Evolutionary conservation across 2,329 filamentous ascomycete species (phyloP), one percentile per base, ranked within the genome.

Genomic region (Helotiales sp.): DNA sequence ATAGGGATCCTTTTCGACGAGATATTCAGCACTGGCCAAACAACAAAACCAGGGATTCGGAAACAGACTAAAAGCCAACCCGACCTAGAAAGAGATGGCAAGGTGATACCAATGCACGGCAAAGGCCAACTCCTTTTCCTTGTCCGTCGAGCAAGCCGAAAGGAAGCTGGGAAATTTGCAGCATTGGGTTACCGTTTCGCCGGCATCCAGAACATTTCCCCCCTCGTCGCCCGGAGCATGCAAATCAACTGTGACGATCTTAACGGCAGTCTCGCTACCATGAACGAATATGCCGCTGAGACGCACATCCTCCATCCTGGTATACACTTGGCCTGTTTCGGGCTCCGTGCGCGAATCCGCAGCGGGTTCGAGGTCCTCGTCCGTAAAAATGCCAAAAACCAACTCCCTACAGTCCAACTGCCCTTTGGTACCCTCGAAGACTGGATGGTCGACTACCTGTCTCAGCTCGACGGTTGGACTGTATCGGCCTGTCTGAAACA

Each of bases 91-190:
- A 54, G 49, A n/a, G 65, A 67, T 26, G 61, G 55, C 13, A 32
- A 3, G 2, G 28, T n/a, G n/a, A 45, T 47, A 8, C 3, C 60
- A 4, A 26, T 28, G 8, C 85, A 87, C 40, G 90, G 91, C 3
- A 89, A 88, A 67, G 93, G 93, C 0, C 92, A 94, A 62, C 84
- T 96, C 54, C 86, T 97, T 77, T 93, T 96, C 73, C 84, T 96
- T 8, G 90, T 93, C 7, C 90, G 89, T 13, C 84, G 85, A 47
- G 82, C 91, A 1, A 82, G 84, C 34, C 81, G 79, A 34, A 81
- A 84, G 0, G 91, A 93, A 40, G 83, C 86, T 0, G 83, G 87
- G 60, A 85, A 85, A 32, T 83, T 96, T 15, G 85, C 90, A 69
- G 87, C 91, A 0, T 81, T 86, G 6, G 93, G 93, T 0, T 96